Percentiles rank a stretch among this genome's conserved stretches.
Conservation (phyloP, 2,329 filamentous ascomycete genomes). For the Triangularia setosa region DNA sequence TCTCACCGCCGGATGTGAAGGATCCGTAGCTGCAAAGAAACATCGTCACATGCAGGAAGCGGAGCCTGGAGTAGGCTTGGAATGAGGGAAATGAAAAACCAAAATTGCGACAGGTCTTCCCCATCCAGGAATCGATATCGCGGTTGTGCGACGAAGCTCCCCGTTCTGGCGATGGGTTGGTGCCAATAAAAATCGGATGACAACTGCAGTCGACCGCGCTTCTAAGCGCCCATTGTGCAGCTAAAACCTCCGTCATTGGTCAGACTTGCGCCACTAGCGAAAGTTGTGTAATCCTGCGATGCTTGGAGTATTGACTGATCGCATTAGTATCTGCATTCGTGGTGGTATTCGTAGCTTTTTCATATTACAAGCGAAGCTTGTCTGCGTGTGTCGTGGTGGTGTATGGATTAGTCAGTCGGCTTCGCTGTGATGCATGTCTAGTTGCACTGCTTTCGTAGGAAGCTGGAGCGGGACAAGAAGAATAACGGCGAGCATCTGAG, state of each 20-base stretch:
- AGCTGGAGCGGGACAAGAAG: background rate
- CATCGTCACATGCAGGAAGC: background rate
- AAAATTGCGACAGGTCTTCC: background rate
- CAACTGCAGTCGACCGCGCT: slow-evolving; percentile 23
- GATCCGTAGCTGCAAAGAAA: slow-evolving; percentile 2
- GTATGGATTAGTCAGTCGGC: background rate
- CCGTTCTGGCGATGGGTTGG: slow-evolving; percentile 7
- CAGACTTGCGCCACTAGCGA: slow-evolving; percentile 22
- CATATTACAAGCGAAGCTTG: background rate
- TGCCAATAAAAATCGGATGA: slow-evolving; percentile 4
- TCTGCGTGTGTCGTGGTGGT: background rate
- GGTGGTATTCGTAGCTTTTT: background rate
- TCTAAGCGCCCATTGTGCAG: slow-evolving; percentile 23
- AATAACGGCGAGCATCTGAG: background rate
- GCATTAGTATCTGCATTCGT: background rate
- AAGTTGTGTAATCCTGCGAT: background rate
- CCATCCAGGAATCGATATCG: background rate
- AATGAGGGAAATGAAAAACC: background rate
- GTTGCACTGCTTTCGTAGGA: background rate
- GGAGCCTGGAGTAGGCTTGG: background rate
- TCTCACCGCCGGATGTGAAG: slow-evolving; percentile 8
- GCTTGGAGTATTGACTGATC: background rate
- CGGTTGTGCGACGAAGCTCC: slow-evolving; percentile 15
- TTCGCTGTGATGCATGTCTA: background rate
- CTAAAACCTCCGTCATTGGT: slow-evolving; percentile 15